phyloP scores from a whole-genome alignment of 2,329 filamentous ascomycete species.

The Fusarium newnesense region DNA sequence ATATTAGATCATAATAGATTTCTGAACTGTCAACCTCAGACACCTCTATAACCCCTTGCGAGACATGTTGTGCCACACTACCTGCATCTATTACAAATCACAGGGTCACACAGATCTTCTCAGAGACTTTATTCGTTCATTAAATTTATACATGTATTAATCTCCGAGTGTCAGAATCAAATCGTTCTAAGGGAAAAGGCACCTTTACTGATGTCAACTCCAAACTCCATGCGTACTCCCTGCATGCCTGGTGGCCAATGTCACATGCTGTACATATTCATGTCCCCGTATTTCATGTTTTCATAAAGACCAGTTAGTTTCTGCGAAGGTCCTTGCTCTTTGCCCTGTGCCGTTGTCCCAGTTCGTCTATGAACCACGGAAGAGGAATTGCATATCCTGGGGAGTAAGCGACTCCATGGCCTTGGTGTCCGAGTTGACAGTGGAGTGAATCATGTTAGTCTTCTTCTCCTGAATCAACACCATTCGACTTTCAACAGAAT shows the following conservation, averaged over 20 bases:
- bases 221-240: conserved; percentile 13
- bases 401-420: conserved; percentile 92
- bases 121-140: not conserved
- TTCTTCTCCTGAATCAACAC: conserved; percentile 98
- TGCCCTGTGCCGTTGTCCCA: not conserved
- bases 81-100: not conserved
- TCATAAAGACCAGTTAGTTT: not conserved
- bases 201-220: conserved; percentile 1
- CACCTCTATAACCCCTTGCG: not conserved
- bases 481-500: conserved; percentile 96
- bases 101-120: not conserved
- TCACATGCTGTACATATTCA: conserved; percentile 13
- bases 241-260: not conserved
- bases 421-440: conserved; percentile 90
- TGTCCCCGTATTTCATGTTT: not conserved
- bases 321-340: too few species aligned
- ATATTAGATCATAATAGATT: not conserved
- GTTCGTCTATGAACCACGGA: conserved; percentile 71
- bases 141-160: not conserved
- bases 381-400: conserved; percentile 95
- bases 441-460: conserved; percentile 96
- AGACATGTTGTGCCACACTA: not conserved
- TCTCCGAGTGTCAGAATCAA: not conserved
- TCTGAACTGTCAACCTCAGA: not conserved
- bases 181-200: not conserved